A percentile compares a stretch with the other conserved stretches of the same genome.
These are phyloP conservation scores for Passiflora organensis DNA, from an alignment of 345 rosid genomes.

Conservation along the genomic window DNA sequence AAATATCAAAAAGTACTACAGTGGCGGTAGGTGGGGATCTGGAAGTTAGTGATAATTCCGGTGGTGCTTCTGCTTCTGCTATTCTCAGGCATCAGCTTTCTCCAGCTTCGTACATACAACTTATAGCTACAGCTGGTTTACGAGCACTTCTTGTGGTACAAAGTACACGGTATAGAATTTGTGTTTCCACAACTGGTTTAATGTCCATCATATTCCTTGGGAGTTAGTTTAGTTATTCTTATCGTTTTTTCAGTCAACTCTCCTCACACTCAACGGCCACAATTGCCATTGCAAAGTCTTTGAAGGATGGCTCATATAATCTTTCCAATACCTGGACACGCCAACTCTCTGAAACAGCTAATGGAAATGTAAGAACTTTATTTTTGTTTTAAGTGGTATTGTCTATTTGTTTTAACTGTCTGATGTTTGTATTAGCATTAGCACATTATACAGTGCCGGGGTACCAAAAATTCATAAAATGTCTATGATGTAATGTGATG, in stretches of 20 bases:
- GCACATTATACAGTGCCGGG: neutral
- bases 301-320: slow-evolving; percentile 84
- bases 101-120: slow-evolving; percentile 69
- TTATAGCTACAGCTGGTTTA: slow-evolving; percentile 74
- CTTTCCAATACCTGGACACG: slow-evolving; percentile 91
- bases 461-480: no score
- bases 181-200: slow-evolving; percentile 3
- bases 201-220: neutral
- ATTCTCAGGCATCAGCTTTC: slow-evolving; percentile 67
- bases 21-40: slow-evolving; percentile 72
- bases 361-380: slow-evolving; percentile 65
- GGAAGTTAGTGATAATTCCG: slow-evolving; percentile 59
- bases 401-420: slow-evolving; percentile 4
- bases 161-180: slow-evolving; percentile 59
- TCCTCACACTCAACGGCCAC: slow-evolving; percentile 81
- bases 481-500: no score
- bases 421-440: neutral
- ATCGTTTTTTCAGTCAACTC: slow-evolving; percentile 45
- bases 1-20: slow-evolving; percentile 63
- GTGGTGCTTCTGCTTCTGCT: slow-evolving; percentile 68
- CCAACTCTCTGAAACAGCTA: slow-evolving; percentile 73
- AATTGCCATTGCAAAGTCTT: slow-evolving; percentile 66
- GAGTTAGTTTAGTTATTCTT: slow-evolving; percentile 5
- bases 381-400: slow-evolving; percentile 14
- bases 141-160: slow-evolving; percentile 69